These are phyloP conservation scores for Solanum clarkiae DNA, from an alignment of 257 asterid species.

Conservation along the genomic window DNA sequence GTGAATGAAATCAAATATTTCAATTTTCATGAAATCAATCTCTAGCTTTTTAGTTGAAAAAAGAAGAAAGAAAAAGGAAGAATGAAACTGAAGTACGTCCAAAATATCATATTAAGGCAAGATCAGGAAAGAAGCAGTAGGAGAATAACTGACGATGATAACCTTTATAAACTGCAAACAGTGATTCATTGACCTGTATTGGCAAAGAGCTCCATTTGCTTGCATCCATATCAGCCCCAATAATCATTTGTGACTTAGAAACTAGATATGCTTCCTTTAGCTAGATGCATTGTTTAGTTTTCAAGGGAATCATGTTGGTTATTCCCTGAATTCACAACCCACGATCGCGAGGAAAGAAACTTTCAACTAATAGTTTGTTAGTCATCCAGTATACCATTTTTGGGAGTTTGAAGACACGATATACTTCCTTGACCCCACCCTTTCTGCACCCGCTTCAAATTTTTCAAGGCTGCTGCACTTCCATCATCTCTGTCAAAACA, in stretches of 20 bases:
- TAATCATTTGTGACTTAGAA: not conserved
- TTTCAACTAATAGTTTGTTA: not conserved
- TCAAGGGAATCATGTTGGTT: not conserved
- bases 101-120: not conserved
- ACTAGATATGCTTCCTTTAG: not conserved
- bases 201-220: not conserved
- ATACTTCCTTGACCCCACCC: slow-evolving; percentile 80
- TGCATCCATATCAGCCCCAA: not conserved
- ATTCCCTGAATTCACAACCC: not conserved
- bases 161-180: not conserved
- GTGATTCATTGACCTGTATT: not conserved
- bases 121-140: not conserved
- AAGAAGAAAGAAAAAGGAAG: not conserved
- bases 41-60: not conserved
- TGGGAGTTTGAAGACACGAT: slow-evolving; percentile 18
- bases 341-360: not conserved
- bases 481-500: slow-evolving; percentile 67
- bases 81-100: not conserved
- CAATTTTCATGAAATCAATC: not conserved
- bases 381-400: slow-evolving; percentile 28
- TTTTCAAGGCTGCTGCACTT: slow-evolving; percentile 65
- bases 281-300: not conserved
- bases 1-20: not conserved
- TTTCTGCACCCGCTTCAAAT: slow-evolving; percentile 68
- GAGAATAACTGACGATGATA: not conserved